phyloP scores from a whole-genome alignment of 768 basidiomycete genomes.

The Tricholoma furcatifolium region DNA sequence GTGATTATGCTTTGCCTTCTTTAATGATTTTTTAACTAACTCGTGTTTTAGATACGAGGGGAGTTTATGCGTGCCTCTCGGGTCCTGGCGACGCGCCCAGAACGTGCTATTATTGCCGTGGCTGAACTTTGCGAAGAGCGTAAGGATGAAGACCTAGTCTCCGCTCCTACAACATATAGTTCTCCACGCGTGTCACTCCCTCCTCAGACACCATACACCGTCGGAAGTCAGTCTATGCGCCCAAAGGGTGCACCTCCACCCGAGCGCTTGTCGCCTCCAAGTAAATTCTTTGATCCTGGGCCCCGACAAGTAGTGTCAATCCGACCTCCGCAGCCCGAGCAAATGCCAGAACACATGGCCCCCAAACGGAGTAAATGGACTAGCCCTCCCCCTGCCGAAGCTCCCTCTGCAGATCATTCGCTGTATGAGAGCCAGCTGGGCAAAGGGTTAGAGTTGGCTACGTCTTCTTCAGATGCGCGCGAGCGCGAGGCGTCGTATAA shows the following conservation, averaged over 20 bases:
- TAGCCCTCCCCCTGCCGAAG: slow-evolving; percentile 79
- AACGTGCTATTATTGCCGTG: slow-evolving; percentile 77
- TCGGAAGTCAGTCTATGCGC: slow-evolving; percentile 60
- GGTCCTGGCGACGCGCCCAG: slow-evolving; percentile 76
- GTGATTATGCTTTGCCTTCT: slow-evolving; percentile 41
- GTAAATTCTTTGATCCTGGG: slow-evolving; percentile 45
- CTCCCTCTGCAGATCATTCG: slow-evolving; percentile 61
- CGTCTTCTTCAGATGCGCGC: slow-evolving; percentile 59
- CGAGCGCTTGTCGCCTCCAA: slow-evolving; percentile 56
- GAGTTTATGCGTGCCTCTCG: slow-evolving; percentile 97
- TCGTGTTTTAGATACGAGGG: slow-evolving; percentile 76
- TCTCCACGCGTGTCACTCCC: slow-evolving; percentile 50
- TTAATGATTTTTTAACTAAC: slow-evolving; percentile 9
- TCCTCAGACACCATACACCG: slow-evolving; percentile 70
- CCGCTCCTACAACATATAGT: slow-evolving; percentile 42
- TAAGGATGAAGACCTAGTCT: slow-evolving; percentile 60
- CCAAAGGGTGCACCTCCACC: slow-evolving; percentile 39
- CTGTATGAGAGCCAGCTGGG: slow-evolving; percentile 70
- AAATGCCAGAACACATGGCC: slow-evolving; percentile 87
- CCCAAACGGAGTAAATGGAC: slow-evolving; percentile 82
- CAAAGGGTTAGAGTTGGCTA: slow-evolving; percentile 65
- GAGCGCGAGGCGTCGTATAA: slow-evolving; percentile 44
- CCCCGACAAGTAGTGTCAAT: slow-evolving; percentile 31
- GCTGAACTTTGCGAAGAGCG: slow-evolving; percentile 93
- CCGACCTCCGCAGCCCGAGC: slow-evolving; percentile 61